Percentiles rank a stretch among this genome's conserved stretches.
phyloP scores from a whole-genome alignment of 495 filamentous ascomycete genomes.

The Physcia stellaris region DNA sequence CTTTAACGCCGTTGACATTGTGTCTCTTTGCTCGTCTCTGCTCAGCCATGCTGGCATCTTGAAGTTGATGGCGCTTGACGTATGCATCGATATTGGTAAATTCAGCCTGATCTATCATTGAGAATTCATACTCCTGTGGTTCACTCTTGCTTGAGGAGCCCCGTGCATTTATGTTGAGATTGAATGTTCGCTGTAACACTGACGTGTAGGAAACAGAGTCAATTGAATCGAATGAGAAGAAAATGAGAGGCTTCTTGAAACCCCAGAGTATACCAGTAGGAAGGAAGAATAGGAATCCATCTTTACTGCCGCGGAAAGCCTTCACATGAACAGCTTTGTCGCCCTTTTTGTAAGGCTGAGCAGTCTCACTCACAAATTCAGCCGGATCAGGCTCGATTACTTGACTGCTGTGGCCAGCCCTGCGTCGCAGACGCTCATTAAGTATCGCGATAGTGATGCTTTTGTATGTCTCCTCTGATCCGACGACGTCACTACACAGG shows the following conservation, averaged over 20 bases:
- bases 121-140: constrained; percentile 63
- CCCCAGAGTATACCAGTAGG: constrained; percentile 78
- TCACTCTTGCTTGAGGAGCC: constrained; percentile 24
- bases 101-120: constrained; percentile 78
- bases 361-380: constrained; percentile 62
- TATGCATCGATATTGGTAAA: constrained; percentile 75
- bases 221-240: constrained; percentile 67
- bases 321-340: constrained; percentile 90
- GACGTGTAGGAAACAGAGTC: constrained; percentile 77
- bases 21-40: constrained; percentile 67
- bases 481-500: constrained; percentile 30
- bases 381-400: constrained; percentile 57
- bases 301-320: constrained; percentile 84
- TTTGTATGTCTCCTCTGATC: constrained; percentile 44
- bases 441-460: constrained; percentile 49
- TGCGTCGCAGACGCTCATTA: constrained; percentile 40
- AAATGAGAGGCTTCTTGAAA: constrained; percentile 89
- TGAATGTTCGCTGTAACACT: constrained; percentile 86
- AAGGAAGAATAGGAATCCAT: constrained; percentile 86
- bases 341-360: constrained; percentile 73
- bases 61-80: constrained; percentile 63
- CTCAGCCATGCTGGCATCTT: constrained; percentile 88
- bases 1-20: constrained; percentile 49
- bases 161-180: constrained; percentile 60
- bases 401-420: constrained; percentile 37